Percentiles rank a stretch among this genome's conserved stretches.
Evolutionary conservation across 495 filamentous ascomycete genomes (phyloP).

Genomic region (Hypomontagnella submonticulosa): DNA sequence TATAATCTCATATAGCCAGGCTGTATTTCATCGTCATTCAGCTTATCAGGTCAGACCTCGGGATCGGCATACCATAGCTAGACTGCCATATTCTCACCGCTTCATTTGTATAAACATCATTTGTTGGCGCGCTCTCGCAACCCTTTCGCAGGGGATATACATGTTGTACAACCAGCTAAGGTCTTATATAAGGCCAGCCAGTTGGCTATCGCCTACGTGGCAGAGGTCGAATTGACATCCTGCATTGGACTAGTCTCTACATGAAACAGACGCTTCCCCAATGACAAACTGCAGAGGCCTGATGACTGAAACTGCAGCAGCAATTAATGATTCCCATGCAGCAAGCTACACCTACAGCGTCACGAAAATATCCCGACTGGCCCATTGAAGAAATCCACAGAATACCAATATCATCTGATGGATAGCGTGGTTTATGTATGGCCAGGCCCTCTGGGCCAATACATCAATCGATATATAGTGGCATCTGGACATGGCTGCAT

Average conservation of each 20-base stretch:
- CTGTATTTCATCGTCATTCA: conserved; percentile 13
- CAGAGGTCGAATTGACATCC: conserved; percentile 32
- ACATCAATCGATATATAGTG: conserved; percentile 32
- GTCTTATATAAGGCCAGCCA: conserved; percentile 15
- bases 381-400: conserved; percentile 12
- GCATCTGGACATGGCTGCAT: conserved; percentile 34
- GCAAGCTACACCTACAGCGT: conserved; percentile 27
- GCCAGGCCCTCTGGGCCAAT: conserved; percentile 25
- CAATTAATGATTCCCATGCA: conserved; percentile 42
- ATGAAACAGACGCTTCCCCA: conserved; percentile 46
- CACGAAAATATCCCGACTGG: conserved; percentile 38
- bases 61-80: conserved; percentile 23
- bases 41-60: conserved; percentile 16
- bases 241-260: conserved; percentile 39
- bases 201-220: conserved; percentile 40
- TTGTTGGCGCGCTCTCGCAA: conserved; percentile 18
- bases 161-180: conserved; percentile 25
- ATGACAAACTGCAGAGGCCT: conserved; percentile 21
- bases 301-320: conserved; percentile 40
- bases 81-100: conserved; percentile 34
- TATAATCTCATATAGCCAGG: conserved; percentile 7
- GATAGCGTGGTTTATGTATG: conserved; percentile 14
- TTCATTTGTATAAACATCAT: conserved; percentile 28
- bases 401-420: conserved; percentile 41
- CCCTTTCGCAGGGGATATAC: conserved; percentile 15